Conservation (phyloP, 495 filamentous ascomycete genomes). For the Xylaria curta region DNA sequence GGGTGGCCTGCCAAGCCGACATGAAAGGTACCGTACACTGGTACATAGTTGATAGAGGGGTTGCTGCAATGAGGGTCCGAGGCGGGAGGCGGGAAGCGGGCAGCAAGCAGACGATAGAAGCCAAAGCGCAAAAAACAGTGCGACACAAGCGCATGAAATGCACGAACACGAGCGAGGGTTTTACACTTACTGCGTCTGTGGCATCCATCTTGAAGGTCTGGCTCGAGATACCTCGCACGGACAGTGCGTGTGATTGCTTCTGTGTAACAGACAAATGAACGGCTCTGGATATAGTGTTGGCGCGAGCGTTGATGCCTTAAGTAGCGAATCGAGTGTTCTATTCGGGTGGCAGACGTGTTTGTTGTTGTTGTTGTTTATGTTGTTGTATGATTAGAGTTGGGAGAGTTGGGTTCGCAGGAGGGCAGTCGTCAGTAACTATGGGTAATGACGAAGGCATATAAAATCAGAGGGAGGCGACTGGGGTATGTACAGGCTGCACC, state of each 20-base stretch:
- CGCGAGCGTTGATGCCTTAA: neutral
- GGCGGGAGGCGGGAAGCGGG: neutral
- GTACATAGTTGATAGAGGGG: neutral
- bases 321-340: neutral
- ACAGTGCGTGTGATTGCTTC: neutral
- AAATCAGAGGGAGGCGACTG: conserved; percentile 1
- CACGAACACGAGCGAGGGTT: neutral
- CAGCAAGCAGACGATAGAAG: neutral
- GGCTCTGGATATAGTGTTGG: neutral
- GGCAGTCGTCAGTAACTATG: too few relatives aligned
- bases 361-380: neutral
- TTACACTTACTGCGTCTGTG: conserved; percentile 13
- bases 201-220: conserved; percentile 25
- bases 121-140: conserved; percentile 1
- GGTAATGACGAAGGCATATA: conserved; percentile 18
- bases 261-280: neutral
- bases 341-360: neutral
- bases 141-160: conserved; percentile 6
- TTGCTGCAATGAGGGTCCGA: neutral
- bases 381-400: conserved; percentile 15
- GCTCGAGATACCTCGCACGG: neutral
- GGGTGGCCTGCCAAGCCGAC: neutral
- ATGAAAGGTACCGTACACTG: neutral
- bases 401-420: conserved; percentile 5
- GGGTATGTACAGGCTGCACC: neutral